Evolutionary conservation across 78 protist species (phyloP).

Genomic region (Dictyostelium discoideum): DNA sequence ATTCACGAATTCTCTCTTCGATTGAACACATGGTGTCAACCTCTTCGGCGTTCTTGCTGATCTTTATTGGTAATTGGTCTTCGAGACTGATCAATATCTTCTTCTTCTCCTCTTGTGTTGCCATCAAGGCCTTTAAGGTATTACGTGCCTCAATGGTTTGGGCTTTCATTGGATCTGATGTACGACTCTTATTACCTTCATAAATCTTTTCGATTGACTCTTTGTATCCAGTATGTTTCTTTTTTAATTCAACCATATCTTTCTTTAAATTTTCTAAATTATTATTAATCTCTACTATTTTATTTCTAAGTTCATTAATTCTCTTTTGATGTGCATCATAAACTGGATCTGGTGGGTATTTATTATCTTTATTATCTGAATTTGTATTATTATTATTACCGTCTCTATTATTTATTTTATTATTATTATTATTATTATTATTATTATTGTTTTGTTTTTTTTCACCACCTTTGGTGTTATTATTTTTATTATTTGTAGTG

Average conservation of each 20-base stretch:
- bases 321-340: neutral
- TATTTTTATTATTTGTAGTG: neutral
- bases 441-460: neutral
- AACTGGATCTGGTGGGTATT: slow-evolving; percentile 33
- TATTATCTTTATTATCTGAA: neutral
- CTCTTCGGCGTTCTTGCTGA: neutral
- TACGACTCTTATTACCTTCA: neutral
- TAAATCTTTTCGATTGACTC: neutral
- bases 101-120: slow-evolving; percentile 4
- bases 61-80: slow-evolving; percentile 15
- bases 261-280: neutral
- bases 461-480: slow-evolving; percentile 11
- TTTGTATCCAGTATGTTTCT: neutral
- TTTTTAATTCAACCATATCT: neutral
- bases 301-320: neutral
- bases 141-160: neutral
- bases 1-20: neutral
- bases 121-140: neutral
- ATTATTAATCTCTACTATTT: neutral
- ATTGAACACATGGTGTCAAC: neutral
- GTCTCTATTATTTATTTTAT: neutral
- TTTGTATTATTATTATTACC: neutral
- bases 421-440: neutral
- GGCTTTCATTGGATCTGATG: neutral
- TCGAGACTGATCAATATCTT: neutral